Percentiles rank a stretch among this genome's conserved stretches.
Evolutionary conservation across 768 basidiomycete species (phyloP).

Genomic region (Mycena indigotica): DNA sequence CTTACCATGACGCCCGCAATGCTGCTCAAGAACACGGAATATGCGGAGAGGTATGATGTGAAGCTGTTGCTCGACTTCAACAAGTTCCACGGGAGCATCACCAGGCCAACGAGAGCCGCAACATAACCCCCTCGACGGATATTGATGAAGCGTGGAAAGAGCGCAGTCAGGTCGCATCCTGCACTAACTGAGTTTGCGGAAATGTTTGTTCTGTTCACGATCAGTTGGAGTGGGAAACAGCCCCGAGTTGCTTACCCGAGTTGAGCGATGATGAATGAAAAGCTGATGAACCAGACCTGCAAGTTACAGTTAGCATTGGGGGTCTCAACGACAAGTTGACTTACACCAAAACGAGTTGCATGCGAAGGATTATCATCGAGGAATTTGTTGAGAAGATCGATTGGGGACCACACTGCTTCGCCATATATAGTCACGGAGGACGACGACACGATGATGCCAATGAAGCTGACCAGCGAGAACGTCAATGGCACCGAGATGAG

Average conservation of each 20-base stretch:
- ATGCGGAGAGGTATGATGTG: conserved; percentile 80
- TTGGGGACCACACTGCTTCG: conserved; percentile 76
- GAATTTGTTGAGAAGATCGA: conserved; percentile 70
- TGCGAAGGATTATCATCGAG: conserved; percentile 62
- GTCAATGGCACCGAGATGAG: conserved; percentile 70
- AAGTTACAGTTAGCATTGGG: not conserved
- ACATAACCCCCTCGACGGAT: conserved; percentile 85
- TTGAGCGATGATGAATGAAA: conserved; percentile 80
- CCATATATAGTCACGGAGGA: conserved; percentile 77
- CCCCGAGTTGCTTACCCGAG: conserved; percentile 29
- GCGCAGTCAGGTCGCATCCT: conserved; percentile 79
- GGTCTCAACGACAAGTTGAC: conserved; percentile 14
- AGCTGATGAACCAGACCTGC: conserved; percentile 77
- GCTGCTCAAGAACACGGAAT: conserved; percentile 79
- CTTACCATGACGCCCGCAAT: conserved; percentile 80
- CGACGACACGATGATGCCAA: conserved; percentile 82
- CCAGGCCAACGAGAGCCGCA: conserved; percentile 75
- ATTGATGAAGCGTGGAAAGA: conserved; percentile 78
- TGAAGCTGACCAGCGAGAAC: conserved; percentile 74
- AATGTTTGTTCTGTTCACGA: conserved; percentile 67
- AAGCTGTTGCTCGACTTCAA: conserved; percentile 74
- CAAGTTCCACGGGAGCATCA: conserved; percentile 78
- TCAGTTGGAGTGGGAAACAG: not conserved
- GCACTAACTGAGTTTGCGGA: conserved; percentile 83
- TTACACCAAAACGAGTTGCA: conserved; percentile 68